These are phyloP conservation scores for Metschnikowia picachoensis DNA, from an alignment of 805 yeast genomes.

Conservation along the genomic window DNA sequence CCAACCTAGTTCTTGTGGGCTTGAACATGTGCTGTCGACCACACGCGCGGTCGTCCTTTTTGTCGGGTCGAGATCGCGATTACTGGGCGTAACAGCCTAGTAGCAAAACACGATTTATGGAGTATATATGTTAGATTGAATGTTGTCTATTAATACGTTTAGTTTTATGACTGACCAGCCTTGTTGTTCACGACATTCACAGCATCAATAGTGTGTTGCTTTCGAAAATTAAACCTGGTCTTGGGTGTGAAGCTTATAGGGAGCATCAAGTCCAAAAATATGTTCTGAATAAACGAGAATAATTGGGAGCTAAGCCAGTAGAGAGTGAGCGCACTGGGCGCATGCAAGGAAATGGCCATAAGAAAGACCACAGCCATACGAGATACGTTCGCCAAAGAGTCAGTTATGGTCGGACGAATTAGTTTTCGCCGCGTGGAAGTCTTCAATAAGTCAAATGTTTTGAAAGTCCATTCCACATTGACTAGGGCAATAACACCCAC, in stretches of 20 bases:
- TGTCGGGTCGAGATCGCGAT: no score
- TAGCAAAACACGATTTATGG: no score
- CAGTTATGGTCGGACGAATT: constrained; percentile 54
- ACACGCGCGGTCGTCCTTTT: no score
- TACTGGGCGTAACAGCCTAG: no score
- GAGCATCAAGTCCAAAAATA: constrained; percentile 58
- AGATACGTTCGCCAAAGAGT: constrained; percentile 64
- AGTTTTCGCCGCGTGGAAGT: constrained; percentile 36
- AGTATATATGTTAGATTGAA: no score
- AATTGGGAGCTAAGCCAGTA: constrained; percentile 88
- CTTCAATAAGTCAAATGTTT: constrained; percentile 53
- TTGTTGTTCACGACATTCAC: constrained; percentile 11
- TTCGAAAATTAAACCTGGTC: constrained; percentile 23
- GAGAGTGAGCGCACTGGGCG: constrained; percentile 76
- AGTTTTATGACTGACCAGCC: not conserved
- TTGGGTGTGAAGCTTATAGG: constrained; percentile 56
- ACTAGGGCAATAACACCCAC: constrained; percentile 68
- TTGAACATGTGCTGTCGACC: no score
- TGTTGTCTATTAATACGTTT: not conserved
- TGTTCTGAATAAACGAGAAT: constrained; percentile 73
- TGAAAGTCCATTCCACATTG: constrained; percentile 80
- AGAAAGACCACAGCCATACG: constrained; percentile 73
- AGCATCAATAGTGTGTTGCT: constrained; percentile 13
- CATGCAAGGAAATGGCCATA: constrained; percentile 82
- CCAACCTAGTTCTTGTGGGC: no score